phyloP scores from a whole-genome alignment of 2,329 filamentous ascomycete species.

The Xylariales sp. region DNA sequence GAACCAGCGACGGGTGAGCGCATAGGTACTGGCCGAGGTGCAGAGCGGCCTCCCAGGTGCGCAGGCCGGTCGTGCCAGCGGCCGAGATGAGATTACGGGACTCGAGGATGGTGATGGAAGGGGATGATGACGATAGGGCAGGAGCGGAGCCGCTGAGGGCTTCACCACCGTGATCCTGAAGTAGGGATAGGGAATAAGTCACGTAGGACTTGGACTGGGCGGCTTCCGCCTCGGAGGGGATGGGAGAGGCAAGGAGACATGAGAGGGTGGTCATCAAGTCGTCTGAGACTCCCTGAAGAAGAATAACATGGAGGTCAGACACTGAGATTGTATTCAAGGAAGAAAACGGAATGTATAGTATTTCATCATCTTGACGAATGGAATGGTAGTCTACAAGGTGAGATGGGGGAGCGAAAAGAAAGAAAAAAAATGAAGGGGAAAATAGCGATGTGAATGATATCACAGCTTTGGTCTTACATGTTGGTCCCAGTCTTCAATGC shows the following conservation, averaged over 20 bases:
- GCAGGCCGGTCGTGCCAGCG: conserved; percentile 68
- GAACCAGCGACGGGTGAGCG: conserved; percentile 37
- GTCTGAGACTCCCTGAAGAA: conserved; percentile 73
- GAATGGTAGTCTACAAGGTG: not conserved
- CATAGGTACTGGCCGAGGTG: conserved; percentile 68
- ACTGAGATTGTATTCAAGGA: too few species aligned
- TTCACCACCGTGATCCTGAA: too few species aligned
- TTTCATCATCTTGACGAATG: not conserved
- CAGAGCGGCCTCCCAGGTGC: conserved; percentile 78
- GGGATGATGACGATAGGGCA: conserved; percentile 2
- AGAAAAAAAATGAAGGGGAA: conserved; percentile 7
- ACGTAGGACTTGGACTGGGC: conserved; percentile 72
- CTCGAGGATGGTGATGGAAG: conserved; percentile 61
- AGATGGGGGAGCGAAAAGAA: conserved; percentile 16
- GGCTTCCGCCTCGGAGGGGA: conserved; percentile 59
- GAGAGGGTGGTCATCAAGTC: conserved; percentile 69
- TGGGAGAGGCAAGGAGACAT: conserved; percentile 56
- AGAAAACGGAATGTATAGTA: too few species aligned
- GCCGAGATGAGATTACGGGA: conserved; percentile 65
- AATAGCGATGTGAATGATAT: conserved; percentile 4
- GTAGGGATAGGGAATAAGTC: conserved; percentile 56
- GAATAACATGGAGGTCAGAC: conserved; percentile 18
- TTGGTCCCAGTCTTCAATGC: conserved; percentile 77
- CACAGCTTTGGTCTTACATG: conserved; percentile 60
- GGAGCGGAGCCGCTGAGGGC: too few species aligned